Conservation (phyloP, 352 stramenopile species). For the Phytophthora hybrid region DNA sequence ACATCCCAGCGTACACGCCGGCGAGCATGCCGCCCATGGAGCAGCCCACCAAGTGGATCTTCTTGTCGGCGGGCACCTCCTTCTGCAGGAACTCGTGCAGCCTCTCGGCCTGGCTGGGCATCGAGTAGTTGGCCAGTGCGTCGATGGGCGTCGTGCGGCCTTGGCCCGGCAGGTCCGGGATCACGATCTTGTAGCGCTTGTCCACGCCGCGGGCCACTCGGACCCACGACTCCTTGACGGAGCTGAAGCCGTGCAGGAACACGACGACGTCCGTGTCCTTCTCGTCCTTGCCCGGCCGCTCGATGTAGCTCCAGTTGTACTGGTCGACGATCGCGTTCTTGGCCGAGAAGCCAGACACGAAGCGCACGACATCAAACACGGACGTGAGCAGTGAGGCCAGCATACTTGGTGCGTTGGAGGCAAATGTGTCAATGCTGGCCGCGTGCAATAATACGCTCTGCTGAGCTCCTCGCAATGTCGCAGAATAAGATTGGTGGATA, state of each 20-base stretch:
- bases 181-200: conserved; percentile 62
- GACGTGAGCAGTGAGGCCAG: conserved; percentile 45
- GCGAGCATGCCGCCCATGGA: conserved; percentile 85
- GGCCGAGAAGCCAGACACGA: conserved; percentile 57
- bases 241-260: conserved; percentile 80
- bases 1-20: conserved; percentile 71
- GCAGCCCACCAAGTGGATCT: conserved; percentile 78
- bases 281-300: conserved; percentile 52
- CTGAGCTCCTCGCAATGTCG: conserved; percentile 3
- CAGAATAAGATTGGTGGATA: conserved; percentile 11
- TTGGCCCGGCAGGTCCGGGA: conserved; percentile 77
- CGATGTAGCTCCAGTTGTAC: conserved; percentile 82
- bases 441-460: background rate
- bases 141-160: conserved; percentile 66
- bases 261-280: conserved; percentile 60
- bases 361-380: conserved; percentile 62
- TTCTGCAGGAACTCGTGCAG: conserved; percentile 69
- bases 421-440: conserved; percentile 21
- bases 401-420: conserved; percentile 4
- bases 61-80: conserved; percentile 53
- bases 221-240: conserved; percentile 74
- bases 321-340: conserved; percentile 56
- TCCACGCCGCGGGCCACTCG: conserved; percentile 59
- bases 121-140: conserved; percentile 53
- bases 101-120: conserved; percentile 58